Percentiles rank a stretch among this genome's conserved stretches.
These are phyloP conservation scores for Chrysoporthe austroafricana DNA, from an alignment of 2,329 filamentous ascomycete species.

Conservation along the genomic window DNA sequence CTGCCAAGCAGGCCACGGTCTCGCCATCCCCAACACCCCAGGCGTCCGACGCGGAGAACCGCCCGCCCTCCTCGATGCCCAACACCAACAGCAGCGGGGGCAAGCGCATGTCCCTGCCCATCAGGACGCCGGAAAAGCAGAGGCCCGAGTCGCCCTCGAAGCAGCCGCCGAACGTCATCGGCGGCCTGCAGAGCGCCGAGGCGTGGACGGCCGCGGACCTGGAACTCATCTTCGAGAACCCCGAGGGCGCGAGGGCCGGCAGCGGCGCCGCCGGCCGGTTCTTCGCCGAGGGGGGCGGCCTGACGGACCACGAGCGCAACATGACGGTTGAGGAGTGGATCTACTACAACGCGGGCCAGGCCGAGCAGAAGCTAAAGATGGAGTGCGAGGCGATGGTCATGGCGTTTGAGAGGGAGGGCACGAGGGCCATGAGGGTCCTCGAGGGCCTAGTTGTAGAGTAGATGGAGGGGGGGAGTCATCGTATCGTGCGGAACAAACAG, in stretches of 20 bases:
- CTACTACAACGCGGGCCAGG: conserved; percentile 74
- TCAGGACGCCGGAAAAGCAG: conserved; percentile 51
- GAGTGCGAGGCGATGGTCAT: conserved; percentile 85
- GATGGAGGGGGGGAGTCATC: neutral
- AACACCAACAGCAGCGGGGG: conserved; percentile 49
- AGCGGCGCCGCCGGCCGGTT: conserved; percentile 46
- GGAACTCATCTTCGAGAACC: conserved; percentile 66
- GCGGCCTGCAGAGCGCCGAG: conserved; percentile 58
- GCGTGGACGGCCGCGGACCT: conserved; percentile 78
- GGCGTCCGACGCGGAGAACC: conserved; percentile 80
- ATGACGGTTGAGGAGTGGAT: conserved; percentile 98
- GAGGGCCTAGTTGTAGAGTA: conserved; percentile 67
- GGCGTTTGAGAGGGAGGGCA: conserved; percentile 82
- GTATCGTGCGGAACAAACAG: neutral
- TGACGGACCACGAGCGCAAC: conserved; percentile 77
- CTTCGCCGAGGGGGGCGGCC: conserved; percentile 58
- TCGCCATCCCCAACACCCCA: conserved; percentile 72
- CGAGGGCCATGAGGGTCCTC: conserved; percentile 74
- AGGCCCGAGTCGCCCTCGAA: conserved; percentile 45
- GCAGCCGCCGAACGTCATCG: conserved; percentile 52
- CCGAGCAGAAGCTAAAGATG: conserved; percentile 76
- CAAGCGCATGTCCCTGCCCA: conserved; percentile 48
- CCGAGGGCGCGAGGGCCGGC: conserved; percentile 50
- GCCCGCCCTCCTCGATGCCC: conserved; percentile 69
- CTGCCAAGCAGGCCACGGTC: conserved; percentile 56